Percentiles rank a stretch among this genome's conserved stretches.
These are phyloP conservation scores for Xanthoconium stramineum DNA, from an alignment of 768 basidiomycete species.

Conservation along the genomic window DNA sequence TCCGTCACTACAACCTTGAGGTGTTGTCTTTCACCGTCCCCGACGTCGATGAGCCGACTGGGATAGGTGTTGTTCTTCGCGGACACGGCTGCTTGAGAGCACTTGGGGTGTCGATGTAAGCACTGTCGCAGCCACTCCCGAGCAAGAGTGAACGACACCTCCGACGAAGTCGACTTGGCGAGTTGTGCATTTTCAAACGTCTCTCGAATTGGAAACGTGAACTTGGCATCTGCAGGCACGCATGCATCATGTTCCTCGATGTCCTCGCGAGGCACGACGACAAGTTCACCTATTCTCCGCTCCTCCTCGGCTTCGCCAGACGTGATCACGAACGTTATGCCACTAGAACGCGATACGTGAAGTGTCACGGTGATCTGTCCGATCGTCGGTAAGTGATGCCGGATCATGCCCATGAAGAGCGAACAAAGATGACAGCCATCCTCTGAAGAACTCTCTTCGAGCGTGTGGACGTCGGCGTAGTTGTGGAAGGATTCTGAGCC, in stretches of 20 bases:
- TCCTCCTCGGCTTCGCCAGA: not conserved
- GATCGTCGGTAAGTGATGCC: not conserved
- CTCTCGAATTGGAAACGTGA: not conserved
- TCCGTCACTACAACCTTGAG: not conserved
- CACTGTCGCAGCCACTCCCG: not conserved
- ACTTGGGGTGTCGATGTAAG: not conserved
- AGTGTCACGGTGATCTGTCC: not conserved
- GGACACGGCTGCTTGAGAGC: not conserved
- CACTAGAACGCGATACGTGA: not conserved
- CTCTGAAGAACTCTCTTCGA: not conserved
- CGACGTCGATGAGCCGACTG: not conserved
- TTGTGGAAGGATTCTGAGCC: not conserved
- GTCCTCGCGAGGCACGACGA: not conserved
- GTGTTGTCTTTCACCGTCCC: not conserved
- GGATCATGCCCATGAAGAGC: not conserved
- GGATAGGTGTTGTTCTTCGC: not conserved
- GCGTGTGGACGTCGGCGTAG: not conserved
- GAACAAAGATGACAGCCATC: not conserved
- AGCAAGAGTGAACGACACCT: not conserved
- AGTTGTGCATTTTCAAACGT: not conserved
- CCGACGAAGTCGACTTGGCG: not conserved
- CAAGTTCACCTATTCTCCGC: not conserved
- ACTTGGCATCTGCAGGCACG: not conserved
- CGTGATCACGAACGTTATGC: not conserved
- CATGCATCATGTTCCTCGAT: not conserved